Evolutionary conservation across 306 rosid genomes (phyloP).

Genomic region (Macrotyloma uniflorum): DNA sequence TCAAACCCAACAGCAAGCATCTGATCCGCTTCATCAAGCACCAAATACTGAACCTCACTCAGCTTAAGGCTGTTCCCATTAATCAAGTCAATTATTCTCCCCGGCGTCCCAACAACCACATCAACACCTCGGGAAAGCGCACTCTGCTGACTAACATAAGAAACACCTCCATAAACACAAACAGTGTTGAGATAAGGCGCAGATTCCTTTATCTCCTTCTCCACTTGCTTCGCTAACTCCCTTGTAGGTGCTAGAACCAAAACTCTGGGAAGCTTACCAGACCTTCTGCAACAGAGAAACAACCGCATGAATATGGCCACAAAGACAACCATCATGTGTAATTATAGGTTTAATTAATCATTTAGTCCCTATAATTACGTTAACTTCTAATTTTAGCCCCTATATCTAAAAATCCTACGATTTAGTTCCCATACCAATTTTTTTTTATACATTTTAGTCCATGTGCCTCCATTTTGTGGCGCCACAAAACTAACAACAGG

Average conservation of each 20-base stretch:
- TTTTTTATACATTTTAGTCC: not conserved
- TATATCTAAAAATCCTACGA: not conserved
- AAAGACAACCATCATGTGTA: not conserved
- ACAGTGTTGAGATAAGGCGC: constrained; percentile 89
- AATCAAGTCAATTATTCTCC: constrained; percentile 88
- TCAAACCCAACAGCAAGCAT: constrained; percentile 99
- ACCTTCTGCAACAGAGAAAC: constrained; percentile 57
- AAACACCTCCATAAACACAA: constrained; percentile 96
- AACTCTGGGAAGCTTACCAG: constrained; percentile 78
- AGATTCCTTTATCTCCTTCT: constrained; percentile 95
- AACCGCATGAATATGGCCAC: not conserved
- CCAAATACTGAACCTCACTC: constrained; percentile 80
- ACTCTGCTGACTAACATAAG: constrained; percentile 78
- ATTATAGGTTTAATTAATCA: not conserved
- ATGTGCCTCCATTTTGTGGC: not conserved
- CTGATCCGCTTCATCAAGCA: constrained; percentile 98
- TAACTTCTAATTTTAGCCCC: not conserved
- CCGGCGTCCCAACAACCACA: constrained; percentile 98
- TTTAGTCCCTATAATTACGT: not conserved
- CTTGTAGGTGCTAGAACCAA: constrained; percentile 96
- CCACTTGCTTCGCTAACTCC: constrained; percentile 96
- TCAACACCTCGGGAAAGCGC: constrained; percentile 97
- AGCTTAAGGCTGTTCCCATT: constrained; percentile 85
- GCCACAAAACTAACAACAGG: not conserved
- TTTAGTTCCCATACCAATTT: not conserved